Evolutionary conservation across 345 rosid species (phyloP).

Genomic region (Geranium rotundifolium): DNA sequence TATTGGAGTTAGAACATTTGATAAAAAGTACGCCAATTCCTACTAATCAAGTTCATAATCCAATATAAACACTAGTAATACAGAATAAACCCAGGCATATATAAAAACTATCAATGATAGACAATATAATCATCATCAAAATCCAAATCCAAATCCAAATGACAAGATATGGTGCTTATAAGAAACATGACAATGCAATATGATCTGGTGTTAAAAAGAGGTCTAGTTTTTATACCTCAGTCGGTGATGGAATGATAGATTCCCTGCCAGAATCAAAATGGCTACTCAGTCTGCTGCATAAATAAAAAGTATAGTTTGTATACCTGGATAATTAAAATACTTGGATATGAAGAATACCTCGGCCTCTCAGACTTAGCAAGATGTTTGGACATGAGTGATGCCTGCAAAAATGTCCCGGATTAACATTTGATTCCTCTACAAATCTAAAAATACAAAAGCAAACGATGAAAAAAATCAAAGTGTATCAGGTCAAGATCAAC

Average conservation of each 20-base stretch:
- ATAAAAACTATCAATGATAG: no score
- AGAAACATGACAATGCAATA: background rate
- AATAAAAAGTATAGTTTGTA: no score
- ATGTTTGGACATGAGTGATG: conserved; percentile 82
- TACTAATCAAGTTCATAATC: no score
- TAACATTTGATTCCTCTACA: conserved; percentile 1
- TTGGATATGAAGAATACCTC: conserved; percentile 31
- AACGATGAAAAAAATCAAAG: background rate
- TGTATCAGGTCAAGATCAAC: background rate
- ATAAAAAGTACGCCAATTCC: no score
- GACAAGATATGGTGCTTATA: no score
- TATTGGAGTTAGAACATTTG: no score
- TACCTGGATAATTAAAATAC: no score
- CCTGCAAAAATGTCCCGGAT: conserved; percentile 37
- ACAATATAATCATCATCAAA: background rate
- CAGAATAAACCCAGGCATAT: no score
- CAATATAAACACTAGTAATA: no score
- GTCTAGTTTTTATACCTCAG: no score
- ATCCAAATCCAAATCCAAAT: background rate
- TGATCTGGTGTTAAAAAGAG: no score
- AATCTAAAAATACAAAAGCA: background rate
- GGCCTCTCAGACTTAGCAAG: conserved; percentile 68
- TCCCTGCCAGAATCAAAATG: background rate
- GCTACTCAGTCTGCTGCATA: background rate
- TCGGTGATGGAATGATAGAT: background rate